phyloP scores from a whole-genome alignment of 2,329 filamentous ascomycete genomes.

The Thielaviopsis euricoi region DNA sequence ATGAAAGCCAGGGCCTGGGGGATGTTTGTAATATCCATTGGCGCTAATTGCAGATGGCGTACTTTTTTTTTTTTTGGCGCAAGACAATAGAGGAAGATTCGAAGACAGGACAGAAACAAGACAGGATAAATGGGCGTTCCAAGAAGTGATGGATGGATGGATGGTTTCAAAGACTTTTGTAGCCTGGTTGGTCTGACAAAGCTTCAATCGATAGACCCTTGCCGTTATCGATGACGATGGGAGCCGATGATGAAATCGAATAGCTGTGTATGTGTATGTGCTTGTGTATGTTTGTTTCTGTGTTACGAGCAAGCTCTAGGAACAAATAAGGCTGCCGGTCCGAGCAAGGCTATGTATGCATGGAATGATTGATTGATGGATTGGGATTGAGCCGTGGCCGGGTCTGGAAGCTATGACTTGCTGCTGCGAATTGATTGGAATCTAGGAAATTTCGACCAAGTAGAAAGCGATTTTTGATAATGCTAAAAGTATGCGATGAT shows the following conservation, averaged over 20 bases:
- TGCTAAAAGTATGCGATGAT: too few species aligned
- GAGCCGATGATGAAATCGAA: neutral
- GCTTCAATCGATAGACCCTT: neutral
- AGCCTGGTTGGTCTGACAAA: too few species aligned
- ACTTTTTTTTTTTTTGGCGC: too few species aligned
- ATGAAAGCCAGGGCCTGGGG: neutral
- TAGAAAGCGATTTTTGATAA: too few species aligned
- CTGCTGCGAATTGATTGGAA: too few species aligned
- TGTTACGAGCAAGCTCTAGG: neutral
- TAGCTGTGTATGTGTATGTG: neutral
- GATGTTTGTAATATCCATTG: neutral
- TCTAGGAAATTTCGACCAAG: too few species aligned
- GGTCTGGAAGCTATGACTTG: too few species aligned
- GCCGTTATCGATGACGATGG: neutral
- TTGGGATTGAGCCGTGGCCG: too few species aligned
- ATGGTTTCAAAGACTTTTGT: too few species aligned
- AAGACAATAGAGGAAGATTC: neutral
- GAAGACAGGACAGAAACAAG: neutral
- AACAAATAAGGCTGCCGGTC: slow-evolving; percentile 1
- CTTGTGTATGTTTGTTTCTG: neutral
- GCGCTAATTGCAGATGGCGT: too few species aligned
- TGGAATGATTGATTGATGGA: neutral
- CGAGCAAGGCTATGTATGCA: neutral
- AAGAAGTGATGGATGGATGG: too few species aligned
- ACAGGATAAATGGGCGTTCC: neutral